A percentile compares a stretch with the other conserved stretches of the same genome.
phyloP scores from a whole-genome alignment of 2,329 filamentous ascomycete genomes.

The Lizonia empirigonia region DNA sequence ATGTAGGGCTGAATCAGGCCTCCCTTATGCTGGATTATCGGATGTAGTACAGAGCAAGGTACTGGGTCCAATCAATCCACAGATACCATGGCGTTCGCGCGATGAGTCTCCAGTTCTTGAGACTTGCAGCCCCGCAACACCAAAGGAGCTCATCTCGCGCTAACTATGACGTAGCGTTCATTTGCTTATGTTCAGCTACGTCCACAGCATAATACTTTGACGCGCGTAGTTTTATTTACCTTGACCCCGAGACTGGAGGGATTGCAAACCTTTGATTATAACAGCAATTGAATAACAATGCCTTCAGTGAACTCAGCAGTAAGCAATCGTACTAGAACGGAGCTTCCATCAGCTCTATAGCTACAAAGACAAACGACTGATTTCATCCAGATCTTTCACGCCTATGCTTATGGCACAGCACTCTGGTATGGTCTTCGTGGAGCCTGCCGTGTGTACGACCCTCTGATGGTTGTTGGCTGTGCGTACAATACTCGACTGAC shows the following conservation, averaged over 20 bases:
- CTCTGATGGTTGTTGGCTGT: constrained; percentile 34
- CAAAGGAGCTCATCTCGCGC: constrained; percentile 16
- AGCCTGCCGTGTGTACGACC: constrained; percentile 31
- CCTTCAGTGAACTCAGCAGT: constrained; percentile 23
- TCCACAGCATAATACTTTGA: neutral
- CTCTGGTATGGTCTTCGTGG: constrained; percentile 36
- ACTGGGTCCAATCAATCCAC: neutral
- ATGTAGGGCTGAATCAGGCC: too few relatives aligned
- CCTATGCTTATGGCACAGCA: constrained; percentile 34
- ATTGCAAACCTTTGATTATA: neutral
- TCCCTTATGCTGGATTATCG: too few relatives aligned
- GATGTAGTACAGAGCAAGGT: too few relatives aligned
- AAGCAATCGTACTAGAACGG: neutral
- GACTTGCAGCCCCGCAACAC: constrained; percentile 10
- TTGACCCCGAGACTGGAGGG: neutral
- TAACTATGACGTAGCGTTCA: constrained; percentile 16
- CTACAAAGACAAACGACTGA: neutral
- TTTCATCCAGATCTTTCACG: constrained; percentile 25
- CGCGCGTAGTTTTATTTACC: constrained; percentile 2
- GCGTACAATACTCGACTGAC: neutral
- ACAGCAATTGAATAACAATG: constrained; percentile 9
- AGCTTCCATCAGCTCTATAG: neutral
- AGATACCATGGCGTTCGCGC: neutral
- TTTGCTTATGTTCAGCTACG: constrained; percentile 2
- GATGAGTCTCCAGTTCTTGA: neutral